Percentiles rank a stretch among this genome's conserved stretches.
These are phyloP conservation scores for Papiliotrema terrestris DNA, from an alignment of 1,284 basidiomycete genomes.

Conservation along the genomic window DNA sequence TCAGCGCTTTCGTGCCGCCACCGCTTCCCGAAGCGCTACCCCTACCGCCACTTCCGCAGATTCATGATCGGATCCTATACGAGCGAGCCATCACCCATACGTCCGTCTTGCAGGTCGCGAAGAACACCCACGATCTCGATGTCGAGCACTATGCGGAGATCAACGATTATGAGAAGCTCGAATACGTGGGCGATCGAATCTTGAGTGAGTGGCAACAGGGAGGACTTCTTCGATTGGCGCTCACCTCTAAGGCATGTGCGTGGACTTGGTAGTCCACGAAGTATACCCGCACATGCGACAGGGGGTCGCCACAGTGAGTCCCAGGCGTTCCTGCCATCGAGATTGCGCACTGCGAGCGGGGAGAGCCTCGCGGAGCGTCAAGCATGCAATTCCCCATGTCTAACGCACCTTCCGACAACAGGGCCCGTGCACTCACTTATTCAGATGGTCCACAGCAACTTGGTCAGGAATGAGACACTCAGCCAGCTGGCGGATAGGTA, in stretches of 20 bases:
- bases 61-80: conserved; percentile 20
- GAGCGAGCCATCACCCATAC: conserved; percentile 28
- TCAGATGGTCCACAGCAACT: conserved; percentile 11
- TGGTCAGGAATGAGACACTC: conserved; percentile 33
- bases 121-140: conserved; percentile 8
- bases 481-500: conserved; percentile 30
- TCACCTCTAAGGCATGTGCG: conserved; percentile 1
- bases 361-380: no score
- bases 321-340: background rate
- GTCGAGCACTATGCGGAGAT: conserved; percentile 6
- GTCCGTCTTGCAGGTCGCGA: conserved; percentile 1
- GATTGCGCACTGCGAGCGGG: no score
- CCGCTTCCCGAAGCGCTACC: conserved; percentile 14
- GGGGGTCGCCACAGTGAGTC: conserved; percentile 21
- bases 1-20: conserved; percentile 6
- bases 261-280: conserved; percentile 21
- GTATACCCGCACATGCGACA: conserved; percentile 25
- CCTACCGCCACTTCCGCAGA: conserved; percentile 32
- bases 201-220: conserved; percentile 19
- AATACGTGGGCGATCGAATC: conserved; percentile 40
- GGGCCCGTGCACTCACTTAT: background rate
- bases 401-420: background rate
- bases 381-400: background rate
- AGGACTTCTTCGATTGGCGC: conserved; percentile 12
- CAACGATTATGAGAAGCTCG: conserved; percentile 42